Evolutionary conservation across 1,284 basidiomycete genomes (phyloP).

Genomic region (Boletus sp.): DNA sequence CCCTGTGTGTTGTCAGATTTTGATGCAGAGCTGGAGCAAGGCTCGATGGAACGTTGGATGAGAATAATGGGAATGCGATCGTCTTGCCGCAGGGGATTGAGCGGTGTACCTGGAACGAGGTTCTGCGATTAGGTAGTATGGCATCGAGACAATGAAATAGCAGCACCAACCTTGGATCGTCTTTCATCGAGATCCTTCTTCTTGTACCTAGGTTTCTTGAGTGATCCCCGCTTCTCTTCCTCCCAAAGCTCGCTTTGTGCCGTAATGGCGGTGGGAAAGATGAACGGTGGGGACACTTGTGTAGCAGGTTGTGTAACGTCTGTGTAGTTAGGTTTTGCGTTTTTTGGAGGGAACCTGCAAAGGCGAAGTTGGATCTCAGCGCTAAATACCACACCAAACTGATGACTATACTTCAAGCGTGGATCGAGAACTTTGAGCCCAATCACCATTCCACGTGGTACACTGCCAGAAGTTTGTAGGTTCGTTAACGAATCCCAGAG

Average conservation of each 20-base stretch:
- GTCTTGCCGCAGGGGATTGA: slow-evolving; percentile 71
- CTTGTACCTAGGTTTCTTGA: slow-evolving; percentile 70
- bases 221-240: slow-evolving; percentile 48
- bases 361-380: not conserved
- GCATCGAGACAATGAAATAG: not conserved
- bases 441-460: slow-evolving; percentile 74
- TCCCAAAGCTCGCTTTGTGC: slow-evolving; percentile 79
- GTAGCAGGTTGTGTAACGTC: slow-evolving; percentile 20
- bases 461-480: slow-evolving; percentile 64
- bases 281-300: slow-evolving; percentile 33
- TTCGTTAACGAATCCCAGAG: slow-evolving; percentile 69
- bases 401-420: slow-evolving; percentile 59
- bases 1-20: slow-evolving; percentile 36
- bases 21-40: slow-evolving; percentile 29
- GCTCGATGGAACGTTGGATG: slow-evolving; percentile 75
- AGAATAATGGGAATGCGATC: slow-evolving; percentile 82
- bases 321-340: slow-evolving; percentile 51
- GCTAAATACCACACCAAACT: not conserved
- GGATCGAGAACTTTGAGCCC: slow-evolving; percentile 84
- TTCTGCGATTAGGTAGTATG: slow-evolving; percentile 48
- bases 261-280: slow-evolving; percentile 61
- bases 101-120: slow-evolving; percentile 73
- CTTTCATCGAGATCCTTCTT: slow-evolving; percentile 87
- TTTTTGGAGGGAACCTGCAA: slow-evolving; percentile 78
- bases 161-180: slow-evolving; percentile 60